Evolutionary conservation across 805 yeast species (phyloP).

Genomic region (Lipomyces chichibuensis): DNA sequence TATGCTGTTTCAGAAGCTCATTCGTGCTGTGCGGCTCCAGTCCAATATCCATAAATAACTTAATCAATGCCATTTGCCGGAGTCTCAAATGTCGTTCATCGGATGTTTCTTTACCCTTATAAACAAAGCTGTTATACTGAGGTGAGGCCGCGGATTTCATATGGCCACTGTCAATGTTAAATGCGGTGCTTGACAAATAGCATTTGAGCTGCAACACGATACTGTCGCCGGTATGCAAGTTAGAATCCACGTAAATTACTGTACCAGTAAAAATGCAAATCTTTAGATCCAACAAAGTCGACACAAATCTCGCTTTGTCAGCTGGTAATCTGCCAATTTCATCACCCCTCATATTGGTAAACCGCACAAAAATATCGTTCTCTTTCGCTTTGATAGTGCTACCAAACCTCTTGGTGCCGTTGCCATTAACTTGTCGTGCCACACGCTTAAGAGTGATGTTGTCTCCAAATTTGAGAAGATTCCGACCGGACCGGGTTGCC

Average conservation of each 20-base stretch:
- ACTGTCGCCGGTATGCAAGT: constrained; percentile 74
- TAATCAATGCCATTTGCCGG: constrained; percentile 59
- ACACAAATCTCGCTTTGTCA: constrained; percentile 64
- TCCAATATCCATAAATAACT: constrained; percentile 57
- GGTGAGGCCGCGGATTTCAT: neutral
- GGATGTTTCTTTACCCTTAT: constrained; percentile 53
- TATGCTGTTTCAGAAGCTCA: constrained; percentile 17
- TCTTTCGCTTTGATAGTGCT: constrained; percentile 17
- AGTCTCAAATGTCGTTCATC: constrained; percentile 56
- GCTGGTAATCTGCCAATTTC: constrained; percentile 81
- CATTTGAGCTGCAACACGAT: constrained; percentile 72
- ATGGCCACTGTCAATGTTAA: constrained; percentile 1
- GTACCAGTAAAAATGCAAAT: constrained; percentile 60
- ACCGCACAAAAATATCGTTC: constrained; percentile 40
- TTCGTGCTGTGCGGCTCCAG: constrained; percentile 31
- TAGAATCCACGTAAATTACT: constrained; percentile 59
- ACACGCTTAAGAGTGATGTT: constrained; percentile 38
- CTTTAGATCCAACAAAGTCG: constrained; percentile 63
- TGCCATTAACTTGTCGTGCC: constrained; percentile 13
- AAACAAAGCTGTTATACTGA: constrained; percentile 23
- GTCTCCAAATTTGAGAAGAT: constrained; percentile 43
- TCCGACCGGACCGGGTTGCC: constrained; percentile 45
- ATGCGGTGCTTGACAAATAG: constrained; percentile 47
- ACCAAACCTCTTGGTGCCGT: constrained; percentile 4
- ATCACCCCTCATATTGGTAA: constrained; percentile 44